Base-by-base conservation (phyloP, 352 stramenopile genomes). In the Thalassiosira pacifica region DNA sequence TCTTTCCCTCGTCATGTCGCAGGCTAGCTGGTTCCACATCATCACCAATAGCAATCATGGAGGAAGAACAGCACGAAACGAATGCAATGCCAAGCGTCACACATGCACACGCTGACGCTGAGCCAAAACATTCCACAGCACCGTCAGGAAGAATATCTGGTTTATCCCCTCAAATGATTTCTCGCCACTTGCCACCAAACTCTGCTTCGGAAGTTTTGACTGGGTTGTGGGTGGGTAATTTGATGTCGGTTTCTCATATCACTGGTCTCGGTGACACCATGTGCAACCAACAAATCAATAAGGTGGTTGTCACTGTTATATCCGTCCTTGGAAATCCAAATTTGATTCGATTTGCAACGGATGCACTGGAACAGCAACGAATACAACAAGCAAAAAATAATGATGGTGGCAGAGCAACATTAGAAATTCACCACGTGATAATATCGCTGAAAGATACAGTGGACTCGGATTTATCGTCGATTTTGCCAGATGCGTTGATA, bases 201-300 rank as follows among this genome's bases (percentile, higher is more conserved):
- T 64, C 70, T 68, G 53, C 55, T 29, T 76, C 32, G 37, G 73
- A 88, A 82, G 76, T 88, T 31, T 18, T 88, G 26, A 70, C 76
- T 52, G 71, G 72, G 24, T 77, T 88, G 31, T 88, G 76, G 76
- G 82, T 88, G 2, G 82, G 82, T 1, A 69, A 85, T 72, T 69
- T 88, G 22, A 80, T 70, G 57, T 82, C 82, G 8, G 34, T 83
- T 34, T 72, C 60, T 26, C 37, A 71, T 42, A n/a, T n/a, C n/a
- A n/a, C n/a, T n/a, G n/a, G n/a, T n/a, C 70, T 87, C 26, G 66
- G 37, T 31, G 55, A 80, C 40, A 16, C 1, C 26, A 4, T 10
- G 19, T 45, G 42, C 2, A 45, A 66, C 19, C 16, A 31, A 61
- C 31, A 48, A 57, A 48, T 6, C 34, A 57, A 78, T 40, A 74